Conservation (phyloP, 345 rosid genomes). For the Populus nigra region DNA sequence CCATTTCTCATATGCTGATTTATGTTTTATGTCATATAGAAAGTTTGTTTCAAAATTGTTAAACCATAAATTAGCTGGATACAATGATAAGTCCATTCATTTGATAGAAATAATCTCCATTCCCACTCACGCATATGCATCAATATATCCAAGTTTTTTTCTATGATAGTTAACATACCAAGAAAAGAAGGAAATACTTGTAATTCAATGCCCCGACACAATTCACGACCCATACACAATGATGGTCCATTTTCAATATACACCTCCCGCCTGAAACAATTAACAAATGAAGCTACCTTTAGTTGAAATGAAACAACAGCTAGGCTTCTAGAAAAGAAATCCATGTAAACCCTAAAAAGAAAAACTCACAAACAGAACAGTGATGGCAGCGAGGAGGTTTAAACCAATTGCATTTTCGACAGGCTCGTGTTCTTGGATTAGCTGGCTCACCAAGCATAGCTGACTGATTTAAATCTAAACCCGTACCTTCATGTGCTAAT, state of each 20-base stretch:
- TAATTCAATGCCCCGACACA: slow-evolving; percentile 35
- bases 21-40: neutral
- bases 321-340: neutral
- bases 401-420: slow-evolving; percentile 64
- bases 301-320: neutral
- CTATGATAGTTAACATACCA: slow-evolving; percentile 14
- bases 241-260: slow-evolving; percentile 37
- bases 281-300: slow-evolving; percentile 26
- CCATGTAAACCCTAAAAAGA: neutral
- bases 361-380: slow-evolving; percentile 74
- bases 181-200: slow-evolving; percentile 34
- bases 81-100: neutral
- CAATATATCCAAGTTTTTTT: neutral
- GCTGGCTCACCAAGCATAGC: slow-evolving; percentile 27
- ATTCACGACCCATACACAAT: slow-evolving; percentile 37
- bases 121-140: neutral
- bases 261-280: slow-evolving; percentile 31
- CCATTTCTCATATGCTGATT: neutral
- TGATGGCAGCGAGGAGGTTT: slow-evolving; percentile 81
- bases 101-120: neutral
- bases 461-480: slow-evolving; percentile 21
- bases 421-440: slow-evolving; percentile 44
- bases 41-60: neutral
- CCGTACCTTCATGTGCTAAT: slow-evolving; percentile 14
- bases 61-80: neutral